Evolutionary conservation across 2,329 filamentous ascomycete genomes (phyloP), one percentile per base, ranked within the genome.

Genomic region (Pyricularia pennisetigena): DNA sequence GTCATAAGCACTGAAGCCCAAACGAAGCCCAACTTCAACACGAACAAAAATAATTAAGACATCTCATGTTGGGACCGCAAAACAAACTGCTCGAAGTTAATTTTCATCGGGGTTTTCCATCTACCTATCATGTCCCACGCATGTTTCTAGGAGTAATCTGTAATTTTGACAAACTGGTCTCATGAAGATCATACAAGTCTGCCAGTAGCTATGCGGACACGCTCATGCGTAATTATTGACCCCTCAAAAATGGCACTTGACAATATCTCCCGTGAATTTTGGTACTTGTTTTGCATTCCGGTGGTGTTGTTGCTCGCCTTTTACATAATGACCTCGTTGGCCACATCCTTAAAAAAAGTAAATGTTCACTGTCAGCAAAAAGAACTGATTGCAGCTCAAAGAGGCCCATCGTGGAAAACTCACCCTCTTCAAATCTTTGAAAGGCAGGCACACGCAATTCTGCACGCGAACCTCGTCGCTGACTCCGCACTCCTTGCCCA

Each of bases 401-500:
- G 10, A 14, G 0, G n/a, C n/a, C 16, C 29, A 28, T 8, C 30
- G 54, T 1, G 24, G 26, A 41, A 54, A 57, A 86, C 91, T 79
- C 82, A 94, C 92, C 82, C 94, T 88, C 88, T 97, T 98, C 78
- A 99, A 81, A 82, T 98, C 95, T 86, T 99, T 99, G 81, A 94
- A 97, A 10, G 95, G 95, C 82, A 99, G 81, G 82, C 95, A 98
- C 70, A 99, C 89, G 78, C 95, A 99, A 82, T 99, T 98, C 82
- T 98, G 94, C 74, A 99, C 93, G 71, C 93, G 88, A 12, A 98
- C 90, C 80, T 98, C 95, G 74, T 99, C 95, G 4, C 90, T 93
- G 32, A 98, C 95, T 68, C 84, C 88, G 76, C 94, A 98, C 79
- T 99, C 95, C 84, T 98, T 97, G 77, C 94, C 94, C 71, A 99